Evolutionary conservation across 352 stramenopile genomes (phyloP), one percentile per base, ranked within the genome.

Genomic region (Aphanomyces cochlioides): DNA sequence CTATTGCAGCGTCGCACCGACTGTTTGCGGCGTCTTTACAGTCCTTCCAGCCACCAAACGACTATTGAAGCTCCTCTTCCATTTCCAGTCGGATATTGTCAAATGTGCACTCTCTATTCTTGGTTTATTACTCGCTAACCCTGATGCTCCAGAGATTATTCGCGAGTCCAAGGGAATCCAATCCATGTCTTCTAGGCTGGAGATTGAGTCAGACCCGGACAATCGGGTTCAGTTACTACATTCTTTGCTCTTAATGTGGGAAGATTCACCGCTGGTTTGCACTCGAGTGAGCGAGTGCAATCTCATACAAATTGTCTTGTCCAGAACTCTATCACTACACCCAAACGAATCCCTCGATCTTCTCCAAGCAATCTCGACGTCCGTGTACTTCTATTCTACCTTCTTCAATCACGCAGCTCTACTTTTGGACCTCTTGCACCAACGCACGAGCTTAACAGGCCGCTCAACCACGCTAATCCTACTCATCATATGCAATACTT

Each of bases 401-500:
- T 15, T 67, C 7, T 67, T 67, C 41, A 7, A 39, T n/a, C 10
- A 41, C 21, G 59, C 59, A 21, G 6, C 15, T 3, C 54, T 13
- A 7, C 43, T 67, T 39, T 34, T 67, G 1, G 41, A 67, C 10
- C n/a, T 48, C 6, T n/a, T 67, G 39, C 39, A 36, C 5, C 17
- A 5, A n/a, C 59, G 59, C 5, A 56, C 59, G 21, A 36, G 43
- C 8, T 7, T 8, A 8, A 43, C 40, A 36, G 41, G 17, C 38
- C 12, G 19, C 59, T 21, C 54, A 41, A 67, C 59, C 21, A 19
- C 48, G 1, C 56, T 82, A 6, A 63, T 90, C 5, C 72, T 92
- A 0, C 76, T 68, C 2, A 83, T 90, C 5, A 54, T 92, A 7
- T 87, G 77, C 67, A 89, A 90, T n/a, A 54, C 90, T 0, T 90